phyloP scores from a whole-genome alignment of 2,329 filamentous ascomycete genomes.

The Aspergillus thermomutatus region DNA sequence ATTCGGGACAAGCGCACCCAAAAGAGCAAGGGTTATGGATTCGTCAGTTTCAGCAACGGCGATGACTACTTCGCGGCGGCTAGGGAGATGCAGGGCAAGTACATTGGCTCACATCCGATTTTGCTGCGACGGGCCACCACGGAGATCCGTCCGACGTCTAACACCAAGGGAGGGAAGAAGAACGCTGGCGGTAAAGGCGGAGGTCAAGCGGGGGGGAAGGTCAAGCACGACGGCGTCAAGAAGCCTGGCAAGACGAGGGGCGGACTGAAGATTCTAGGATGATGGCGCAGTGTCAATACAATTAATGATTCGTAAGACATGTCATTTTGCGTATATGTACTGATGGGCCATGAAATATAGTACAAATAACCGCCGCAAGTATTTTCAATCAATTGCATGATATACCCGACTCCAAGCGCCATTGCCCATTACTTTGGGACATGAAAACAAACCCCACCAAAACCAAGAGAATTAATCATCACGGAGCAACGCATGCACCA shows the following conservation, averaged over 20 bases:
- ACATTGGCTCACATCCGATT: constrained; percentile 95
- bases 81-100: constrained; percentile 98
- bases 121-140: constrained; percentile 83
- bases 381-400: not conserved
- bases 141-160: constrained; percentile 77
- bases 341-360: not conserved
- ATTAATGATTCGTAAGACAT: not conserved
- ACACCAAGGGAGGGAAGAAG: constrained; percentile 62
- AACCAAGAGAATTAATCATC: not conserved
- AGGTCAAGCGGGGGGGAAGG: constrained; percentile 39
- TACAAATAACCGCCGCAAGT: not conserved
- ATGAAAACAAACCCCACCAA: not conserved
- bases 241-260: constrained; percentile 46
- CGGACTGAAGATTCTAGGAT: constrained; percentile 44
- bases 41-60: constrained; percentile 90
- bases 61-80: constrained; percentile 96
- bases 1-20: constrained; percentile 93
- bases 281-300: constrained; percentile 11
- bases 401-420: not conserved
- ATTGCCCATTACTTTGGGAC: not conserved
- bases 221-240: constrained; percentile 44
- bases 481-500: not conserved
- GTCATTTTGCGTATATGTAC: not conserved
- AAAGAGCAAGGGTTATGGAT: constrained; percentile 94
- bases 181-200: constrained; percentile 30